phyloP scores from a whole-genome alignment of 371 early-diverging fungal species.

The Zychaea mexicana region DNA sequence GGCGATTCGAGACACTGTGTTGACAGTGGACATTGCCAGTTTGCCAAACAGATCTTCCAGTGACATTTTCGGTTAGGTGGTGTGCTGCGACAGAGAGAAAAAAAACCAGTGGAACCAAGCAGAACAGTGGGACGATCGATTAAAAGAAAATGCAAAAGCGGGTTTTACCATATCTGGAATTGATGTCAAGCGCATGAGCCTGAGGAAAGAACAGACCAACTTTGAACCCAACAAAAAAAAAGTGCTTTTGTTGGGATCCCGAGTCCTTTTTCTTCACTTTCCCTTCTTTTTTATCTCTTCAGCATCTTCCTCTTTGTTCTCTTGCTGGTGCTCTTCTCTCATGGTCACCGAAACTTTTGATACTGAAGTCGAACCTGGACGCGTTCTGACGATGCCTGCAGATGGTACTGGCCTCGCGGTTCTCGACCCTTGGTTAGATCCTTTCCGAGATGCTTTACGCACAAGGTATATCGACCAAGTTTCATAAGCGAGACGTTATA shows the following conservation, averaged over 20 bases:
- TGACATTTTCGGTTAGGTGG: slow-evolving; percentile 20
- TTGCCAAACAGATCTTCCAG: slow-evolving; percentile 70
- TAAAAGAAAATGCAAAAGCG: not conserved
- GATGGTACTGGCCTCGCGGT: slow-evolving; percentile 69
- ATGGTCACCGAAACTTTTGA: slow-evolving; percentile 24
- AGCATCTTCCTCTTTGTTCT: no score
- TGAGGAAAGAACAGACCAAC: not conserved
- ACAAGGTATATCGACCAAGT: slow-evolving; percentile 47
- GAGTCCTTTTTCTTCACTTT: not conserved
- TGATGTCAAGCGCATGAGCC: not conserved
- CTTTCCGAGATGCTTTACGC: slow-evolving; percentile 59
- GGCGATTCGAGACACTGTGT: slow-evolving; percentile 76
- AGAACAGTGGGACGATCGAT: not conserved
- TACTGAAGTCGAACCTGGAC: slow-evolving; percentile 40
- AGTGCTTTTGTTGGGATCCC: not conserved
- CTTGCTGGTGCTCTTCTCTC: no score
- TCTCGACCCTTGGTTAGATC: slow-evolving; percentile 74
- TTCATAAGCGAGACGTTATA: not conserved
- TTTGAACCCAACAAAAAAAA: slow-evolving; percentile 1
- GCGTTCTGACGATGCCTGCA: slow-evolving; percentile 38
- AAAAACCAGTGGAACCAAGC: not conserved
- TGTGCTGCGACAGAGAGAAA: not conserved
- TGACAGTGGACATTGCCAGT: slow-evolving; percentile 69
- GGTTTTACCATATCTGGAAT: not conserved
- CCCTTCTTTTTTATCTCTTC: not conserved